Evolutionary conservation across 129 eudicot genomes (phyloP).

Genomic region (Oenanthe sinensis): DNA sequence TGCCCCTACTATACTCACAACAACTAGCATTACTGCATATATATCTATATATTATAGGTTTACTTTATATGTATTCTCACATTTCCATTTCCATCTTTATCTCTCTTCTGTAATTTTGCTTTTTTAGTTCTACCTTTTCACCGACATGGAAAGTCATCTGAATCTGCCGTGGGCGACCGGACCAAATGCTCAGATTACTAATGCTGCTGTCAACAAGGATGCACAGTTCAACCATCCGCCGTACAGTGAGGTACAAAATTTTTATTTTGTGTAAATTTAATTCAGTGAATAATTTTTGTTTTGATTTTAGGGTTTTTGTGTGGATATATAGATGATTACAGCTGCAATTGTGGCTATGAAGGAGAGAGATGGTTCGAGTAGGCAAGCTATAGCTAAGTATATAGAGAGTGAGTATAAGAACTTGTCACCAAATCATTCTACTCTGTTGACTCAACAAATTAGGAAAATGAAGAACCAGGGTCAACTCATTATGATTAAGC

Average conservation of each 20-base stretch:
- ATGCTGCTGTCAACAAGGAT: not conserved
- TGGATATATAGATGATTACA: slow-evolving; percentile 46
- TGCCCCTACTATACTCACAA: not conserved
- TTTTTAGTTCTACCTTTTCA: not conserved
- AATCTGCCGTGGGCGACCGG: not conserved
- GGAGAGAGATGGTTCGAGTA: slow-evolving; percentile 75
- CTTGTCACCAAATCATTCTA: slow-evolving; percentile 36
- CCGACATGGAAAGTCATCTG: not conserved
- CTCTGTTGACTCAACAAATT: slow-evolving; percentile 57
- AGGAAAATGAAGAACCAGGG: slow-evolving; percentile 46
- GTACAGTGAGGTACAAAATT: not conserved
- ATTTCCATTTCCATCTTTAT: not conserved
- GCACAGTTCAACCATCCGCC: not conserved
- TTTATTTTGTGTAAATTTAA: not conserved
- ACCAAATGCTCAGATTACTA: not conserved
- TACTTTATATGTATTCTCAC: not conserved
- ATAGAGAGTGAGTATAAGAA: slow-evolving; percentile 47
- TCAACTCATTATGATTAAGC: slow-evolving; percentile 62
- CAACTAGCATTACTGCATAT: not conserved
- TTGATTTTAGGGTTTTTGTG: not conserved
- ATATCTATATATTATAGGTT: not conserved
- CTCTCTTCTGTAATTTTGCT: not conserved
- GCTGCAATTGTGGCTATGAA: slow-evolving; percentile 58
- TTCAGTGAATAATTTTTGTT: not conserved
- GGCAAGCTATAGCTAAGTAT: slow-evolving; percentile 54